Evolutionary conservation across 2,329 filamentous ascomycete species (phyloP).

Genomic region (Cladosporium sp.): DNA sequence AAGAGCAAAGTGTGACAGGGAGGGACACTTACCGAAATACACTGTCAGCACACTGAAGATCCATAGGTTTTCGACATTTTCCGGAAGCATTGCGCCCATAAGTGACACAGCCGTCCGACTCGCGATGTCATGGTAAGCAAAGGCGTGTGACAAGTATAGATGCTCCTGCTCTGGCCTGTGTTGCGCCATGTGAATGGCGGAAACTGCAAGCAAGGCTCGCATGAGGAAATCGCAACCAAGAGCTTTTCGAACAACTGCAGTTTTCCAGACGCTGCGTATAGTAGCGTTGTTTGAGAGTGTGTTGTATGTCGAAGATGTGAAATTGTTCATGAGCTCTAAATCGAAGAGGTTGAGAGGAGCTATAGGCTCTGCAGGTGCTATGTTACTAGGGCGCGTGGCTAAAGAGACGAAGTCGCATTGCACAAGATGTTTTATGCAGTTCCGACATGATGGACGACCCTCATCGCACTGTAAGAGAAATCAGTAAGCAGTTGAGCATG

Average conservation of each 20-base stretch:
- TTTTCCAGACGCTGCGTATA: not conserved
- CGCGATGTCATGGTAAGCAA: not conserved
- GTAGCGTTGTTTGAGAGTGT: not conserved
- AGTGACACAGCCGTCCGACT: not conserved
- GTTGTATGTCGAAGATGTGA: not conserved
- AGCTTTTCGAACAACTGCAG: not conserved
- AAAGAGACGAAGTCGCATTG: not conserved
- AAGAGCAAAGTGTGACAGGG: not conserved
- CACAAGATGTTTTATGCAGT: conserved; percentile 1
- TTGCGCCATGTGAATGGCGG: not conserved
- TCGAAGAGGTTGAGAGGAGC: not conserved
- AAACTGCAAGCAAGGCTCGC: conserved; percentile 3
- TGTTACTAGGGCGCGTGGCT: not conserved
- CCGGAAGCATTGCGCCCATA: not conserved
- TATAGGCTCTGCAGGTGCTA: not conserved
- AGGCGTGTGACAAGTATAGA: not conserved
- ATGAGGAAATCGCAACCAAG: not conserved
- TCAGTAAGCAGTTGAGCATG: not conserved
- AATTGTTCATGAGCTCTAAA: conserved; percentile 1
- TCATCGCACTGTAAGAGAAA: conserved; percentile 1
- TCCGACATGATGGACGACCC: not conserved
- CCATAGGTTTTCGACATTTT: not conserved
- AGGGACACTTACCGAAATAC: not conserved
- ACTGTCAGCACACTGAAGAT: conserved; percentile 1
- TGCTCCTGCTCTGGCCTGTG: not conserved